Evolutionary conservation across 306 rosid species (phyloP).

Genomic region (Cicer cuneatum): DNA sequence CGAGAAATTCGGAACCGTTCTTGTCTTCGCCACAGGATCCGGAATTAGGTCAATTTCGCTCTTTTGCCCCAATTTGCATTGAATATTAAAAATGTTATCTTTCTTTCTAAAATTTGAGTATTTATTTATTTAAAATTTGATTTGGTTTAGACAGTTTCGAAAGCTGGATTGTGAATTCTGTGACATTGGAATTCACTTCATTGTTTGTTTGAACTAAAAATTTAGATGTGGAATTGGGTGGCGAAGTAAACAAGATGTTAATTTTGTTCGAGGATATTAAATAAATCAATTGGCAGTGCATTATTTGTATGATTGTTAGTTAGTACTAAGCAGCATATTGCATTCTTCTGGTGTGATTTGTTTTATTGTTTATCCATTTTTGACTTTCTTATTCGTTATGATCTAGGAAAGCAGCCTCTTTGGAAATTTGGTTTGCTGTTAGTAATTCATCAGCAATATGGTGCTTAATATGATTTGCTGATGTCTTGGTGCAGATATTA

Average conservation of each 20-base stretch:
- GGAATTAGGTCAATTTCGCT: constrained; percentile 73
- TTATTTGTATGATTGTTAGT: background rate
- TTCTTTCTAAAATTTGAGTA: background rate
- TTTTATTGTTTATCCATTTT: background rate
- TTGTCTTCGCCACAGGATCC: constrained; percentile 89
- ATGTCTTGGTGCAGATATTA: constrained; percentile 14
- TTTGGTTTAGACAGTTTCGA: background rate
- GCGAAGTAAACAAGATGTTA: background rate
- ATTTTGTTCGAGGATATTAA: constrained; percentile 4
- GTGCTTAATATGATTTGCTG: background rate
- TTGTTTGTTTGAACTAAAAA: background rate
- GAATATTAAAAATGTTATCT: background rate
- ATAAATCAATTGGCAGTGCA: constrained; percentile 3
- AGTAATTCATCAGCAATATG: background rate
- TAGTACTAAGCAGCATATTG: background rate
- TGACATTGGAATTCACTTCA: background rate
- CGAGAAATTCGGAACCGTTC: constrained; percentile 61
- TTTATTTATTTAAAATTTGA: background rate
- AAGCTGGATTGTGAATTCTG: background rate
- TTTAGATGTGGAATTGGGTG: background rate
- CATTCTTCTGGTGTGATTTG: background rate
- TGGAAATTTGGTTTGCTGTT: background rate
- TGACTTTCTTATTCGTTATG: background rate
- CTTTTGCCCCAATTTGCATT: constrained; percentile 2
- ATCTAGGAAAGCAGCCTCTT: constrained; percentile 2